Evolutionary conservation across 2,329 filamentous ascomycete genomes (phyloP), one percentile per base, ranked within the genome.

Genomic region (Arthrobotrys conoides): DNA sequence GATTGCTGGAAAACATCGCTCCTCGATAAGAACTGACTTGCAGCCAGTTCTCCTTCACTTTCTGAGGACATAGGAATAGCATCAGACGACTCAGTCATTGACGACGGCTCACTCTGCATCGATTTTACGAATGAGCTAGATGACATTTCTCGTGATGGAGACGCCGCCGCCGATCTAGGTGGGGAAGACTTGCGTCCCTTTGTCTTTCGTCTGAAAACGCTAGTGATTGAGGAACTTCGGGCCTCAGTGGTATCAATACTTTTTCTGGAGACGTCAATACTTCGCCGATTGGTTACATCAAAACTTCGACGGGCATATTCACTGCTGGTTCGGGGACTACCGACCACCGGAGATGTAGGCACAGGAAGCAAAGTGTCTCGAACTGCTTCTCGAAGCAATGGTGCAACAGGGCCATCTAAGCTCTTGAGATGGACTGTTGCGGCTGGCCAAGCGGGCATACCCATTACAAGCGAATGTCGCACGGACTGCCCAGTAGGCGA

Each of bases 1-100:
- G 93, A 93, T 27, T 90, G 91, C 81, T 92, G 90, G 82, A 99
- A 98, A 8, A 97, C 92, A 81, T 96, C 93, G 81, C 94, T 97
- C 38, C 92, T 90, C 67, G 90, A 89, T 8, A 99, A 86, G 44
- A 98, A 97, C 84, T 97, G 94, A 83, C 95, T 98, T 1, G 93
- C 95, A 2, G 94, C 96, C 59, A 91, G 91, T 71, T 87, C 87
- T n/a, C 87, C 89, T 73, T 94, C 93, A 49, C 94, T 92, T 68
- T 88, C 89, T 0, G 90, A 90, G 2, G 92, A 92, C 51, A 81
- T 36, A 3, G 90, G 87, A 0, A 91, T 87, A 36, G 91, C 86
- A 1, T 90, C 93, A 0, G 92, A 94, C 71, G 92, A 89, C 4
- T 81, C 81, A n/a, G 75, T 70, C 38, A 82, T 69, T 27, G 81